Percentiles rank a stretch among this genome's conserved stretches.
These are phyloP conservation scores for Furcasterigmium furcatum DNA, from an alignment of 2,329 filamentous ascomycete genomes.

Conservation along the genomic window DNA sequence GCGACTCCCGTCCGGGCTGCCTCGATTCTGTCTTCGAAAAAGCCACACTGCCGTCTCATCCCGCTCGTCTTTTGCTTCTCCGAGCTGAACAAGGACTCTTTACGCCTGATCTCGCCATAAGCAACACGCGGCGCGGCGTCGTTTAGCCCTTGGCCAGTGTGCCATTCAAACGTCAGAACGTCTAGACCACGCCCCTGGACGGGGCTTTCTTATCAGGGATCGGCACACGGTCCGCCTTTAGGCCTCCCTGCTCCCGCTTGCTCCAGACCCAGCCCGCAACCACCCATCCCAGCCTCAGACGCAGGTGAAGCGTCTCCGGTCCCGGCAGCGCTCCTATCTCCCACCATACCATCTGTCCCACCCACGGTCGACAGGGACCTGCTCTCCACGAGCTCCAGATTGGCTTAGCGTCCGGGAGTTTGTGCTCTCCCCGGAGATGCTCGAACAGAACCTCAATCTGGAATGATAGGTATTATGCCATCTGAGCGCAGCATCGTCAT, in stretches of 20 bases:
- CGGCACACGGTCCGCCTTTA: background rate
- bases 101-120: background rate
- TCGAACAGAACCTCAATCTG: background rate
- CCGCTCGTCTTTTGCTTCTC: background rate
- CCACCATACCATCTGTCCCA: constrained; percentile 1
- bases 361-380: background rate
- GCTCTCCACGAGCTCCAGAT: background rate
- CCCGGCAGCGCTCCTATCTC: constrained; percentile 2
- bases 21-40: too few relatives aligned
- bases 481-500: background rate
- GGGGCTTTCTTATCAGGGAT: constrained; percentile 3
- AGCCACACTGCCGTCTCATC: too few relatives aligned
- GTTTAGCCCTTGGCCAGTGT: background rate
- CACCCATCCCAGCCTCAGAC: background rate
- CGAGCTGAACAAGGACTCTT: background rate
- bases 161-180: background rate
- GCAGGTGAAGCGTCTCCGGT: constrained; percentile 1
- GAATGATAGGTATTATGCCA: background rate
- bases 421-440: constrained; percentile 2
- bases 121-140: background rate
- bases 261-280: background rate
- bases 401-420: constrained; percentile 1
- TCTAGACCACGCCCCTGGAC: background rate
- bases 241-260: background rate
- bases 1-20: too few relatives aligned